Percentiles rank a stretch among this genome's conserved stretches.
Conservation (phyloP, 179 eudicot genomes). For the Kewa caespitosa region DNA sequence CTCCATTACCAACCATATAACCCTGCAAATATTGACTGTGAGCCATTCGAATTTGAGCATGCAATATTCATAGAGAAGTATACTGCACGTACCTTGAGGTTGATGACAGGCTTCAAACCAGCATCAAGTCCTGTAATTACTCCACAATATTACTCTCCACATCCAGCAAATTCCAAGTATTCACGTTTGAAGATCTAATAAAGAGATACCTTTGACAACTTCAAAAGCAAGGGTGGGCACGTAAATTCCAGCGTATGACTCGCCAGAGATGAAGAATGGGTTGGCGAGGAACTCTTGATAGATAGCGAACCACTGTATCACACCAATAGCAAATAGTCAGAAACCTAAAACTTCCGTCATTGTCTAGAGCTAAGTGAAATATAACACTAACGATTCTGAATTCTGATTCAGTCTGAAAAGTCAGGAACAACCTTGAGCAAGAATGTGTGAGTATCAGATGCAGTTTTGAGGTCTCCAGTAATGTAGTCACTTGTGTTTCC, state of each 20-base stretch:
- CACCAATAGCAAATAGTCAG: conserved; percentile 8
- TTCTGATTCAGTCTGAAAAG: not conserved
- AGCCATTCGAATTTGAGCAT: not conserved
- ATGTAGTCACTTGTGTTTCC: conserved; percentile 50
- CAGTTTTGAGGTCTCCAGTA: conserved; percentile 79
- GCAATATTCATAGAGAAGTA: not conserved
- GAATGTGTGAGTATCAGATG: conserved; percentile 67
- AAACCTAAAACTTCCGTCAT: not conserved
- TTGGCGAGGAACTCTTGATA: conserved; percentile 71
- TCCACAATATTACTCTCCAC: not conserved
- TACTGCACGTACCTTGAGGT: conserved; percentile 57
- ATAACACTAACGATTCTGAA: not conserved
- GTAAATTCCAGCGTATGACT: conserved; percentile 91
- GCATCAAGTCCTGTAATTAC: conserved; percentile 68
- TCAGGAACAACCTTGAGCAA: conserved; percentile 65
- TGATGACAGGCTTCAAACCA: conserved; percentile 63
- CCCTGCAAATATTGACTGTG: conserved; percentile 47
- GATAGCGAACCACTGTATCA: conserved; percentile 73
- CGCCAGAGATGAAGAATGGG: conserved; percentile 77
- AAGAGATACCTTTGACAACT: conserved; percentile 66
- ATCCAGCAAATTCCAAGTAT: too few species aligned
- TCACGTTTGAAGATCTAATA: too few species aligned
- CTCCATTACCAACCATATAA: conserved; percentile 95
- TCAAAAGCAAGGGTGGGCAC: conserved; percentile 88
- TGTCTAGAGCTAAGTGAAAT: not conserved